Conservation (phyloP, 2,329 filamentous ascomycete species). For the Colletotrichum lindemuthianum region DNA sequence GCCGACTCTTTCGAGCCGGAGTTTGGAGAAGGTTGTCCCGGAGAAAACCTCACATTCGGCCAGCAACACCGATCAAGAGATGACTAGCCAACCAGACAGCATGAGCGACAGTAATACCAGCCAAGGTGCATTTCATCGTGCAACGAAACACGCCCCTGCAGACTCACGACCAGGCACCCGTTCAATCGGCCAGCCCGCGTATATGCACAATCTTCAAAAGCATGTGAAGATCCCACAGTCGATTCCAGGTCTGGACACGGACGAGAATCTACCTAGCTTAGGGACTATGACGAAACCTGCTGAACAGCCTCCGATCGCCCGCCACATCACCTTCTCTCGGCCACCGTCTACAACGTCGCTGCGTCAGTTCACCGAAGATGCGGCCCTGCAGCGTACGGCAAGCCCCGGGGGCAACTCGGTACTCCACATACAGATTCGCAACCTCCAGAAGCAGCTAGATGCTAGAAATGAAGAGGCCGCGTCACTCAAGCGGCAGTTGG, state of each 20-base stretch:
- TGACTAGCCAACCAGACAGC: background rate
- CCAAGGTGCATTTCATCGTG: background rate
- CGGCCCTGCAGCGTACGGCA: slow-evolving; percentile 15
- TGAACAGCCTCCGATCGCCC: slow-evolving; percentile 51
- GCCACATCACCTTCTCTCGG: slow-evolving; percentile 48
- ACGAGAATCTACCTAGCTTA: slow-evolving; percentile 41
- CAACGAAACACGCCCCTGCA: slow-evolving; percentile 19
- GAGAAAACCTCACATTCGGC: background rate
- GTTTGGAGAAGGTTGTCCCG: slow-evolving; percentile 33
- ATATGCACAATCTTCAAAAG: background rate
- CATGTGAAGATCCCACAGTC: background rate
- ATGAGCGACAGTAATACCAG: too few relatives aligned
- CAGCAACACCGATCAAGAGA: background rate
- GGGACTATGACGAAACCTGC: slow-evolving; percentile 51
- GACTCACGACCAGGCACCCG: slow-evolving; percentile 32
- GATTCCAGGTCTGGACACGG: slow-evolving; percentile 25
- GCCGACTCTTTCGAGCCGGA: slow-evolving; percentile 35
- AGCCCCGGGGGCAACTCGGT: slow-evolving; percentile 45
- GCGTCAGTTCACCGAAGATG: slow-evolving; percentile 1
- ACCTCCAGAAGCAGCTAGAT: slow-evolving; percentile 59
- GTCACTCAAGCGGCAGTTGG: slow-evolving; percentile 57
- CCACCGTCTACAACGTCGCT: slow-evolving; percentile 45
- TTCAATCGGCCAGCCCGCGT: background rate
- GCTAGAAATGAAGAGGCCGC: slow-evolving; percentile 56
- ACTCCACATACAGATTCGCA: slow-evolving; percentile 60